These are phyloP conservation scores for Phytophthora meadii DNA, from an alignment of 352 stramenopile species.

Conservation along the genomic window DNA sequence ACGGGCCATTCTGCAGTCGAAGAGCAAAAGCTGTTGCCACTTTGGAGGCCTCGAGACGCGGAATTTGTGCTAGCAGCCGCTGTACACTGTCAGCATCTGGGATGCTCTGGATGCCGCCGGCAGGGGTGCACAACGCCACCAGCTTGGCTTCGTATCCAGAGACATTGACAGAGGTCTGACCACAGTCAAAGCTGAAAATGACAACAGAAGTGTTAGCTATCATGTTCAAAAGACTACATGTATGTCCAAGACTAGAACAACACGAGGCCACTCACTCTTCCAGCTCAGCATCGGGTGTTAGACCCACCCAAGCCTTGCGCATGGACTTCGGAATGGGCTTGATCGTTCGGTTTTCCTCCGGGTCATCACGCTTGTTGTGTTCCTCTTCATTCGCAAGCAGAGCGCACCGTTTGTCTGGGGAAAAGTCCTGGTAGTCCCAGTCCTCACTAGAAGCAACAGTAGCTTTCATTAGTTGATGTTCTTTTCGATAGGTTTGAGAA, in stretches of 20 bases:
- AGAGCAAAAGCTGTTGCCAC: slow-evolving; percentile 42
- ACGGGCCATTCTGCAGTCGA: slow-evolving; percentile 52
- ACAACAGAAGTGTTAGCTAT: not conserved
- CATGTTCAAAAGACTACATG: not conserved
- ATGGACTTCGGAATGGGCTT: slow-evolving; percentile 37
- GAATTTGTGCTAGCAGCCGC: slow-evolving; percentile 53
- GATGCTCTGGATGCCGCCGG: slow-evolving; percentile 59
- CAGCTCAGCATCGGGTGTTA: slow-evolving; percentile 57
- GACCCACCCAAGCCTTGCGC: slow-evolving; percentile 49
- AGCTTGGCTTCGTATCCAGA: slow-evolving; percentile 56
- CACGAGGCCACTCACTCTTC: slow-evolving; percentile 42
- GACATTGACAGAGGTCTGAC: slow-evolving; percentile 9
- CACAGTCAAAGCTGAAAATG: slow-evolving; percentile 37
- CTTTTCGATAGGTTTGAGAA: too few relatives aligned
- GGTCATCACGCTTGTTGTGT: slow-evolving; percentile 46
- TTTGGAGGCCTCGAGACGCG: slow-evolving; percentile 38
- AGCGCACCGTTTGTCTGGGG: slow-evolving; percentile 65
- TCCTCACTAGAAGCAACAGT: slow-evolving; percentile 47
- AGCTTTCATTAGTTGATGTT: not conserved
- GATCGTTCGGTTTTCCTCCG: slow-evolving; percentile 39
- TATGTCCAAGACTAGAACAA: too few relatives aligned
- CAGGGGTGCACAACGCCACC: slow-evolving; percentile 54
- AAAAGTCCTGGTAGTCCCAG: slow-evolving; percentile 79
- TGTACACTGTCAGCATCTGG: slow-evolving; percentile 54
- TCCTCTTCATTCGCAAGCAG: slow-evolving; percentile 62